phyloP scores from a whole-genome alignment of 306 rosid genomes.

The Spatholobus suberectus region DNA sequence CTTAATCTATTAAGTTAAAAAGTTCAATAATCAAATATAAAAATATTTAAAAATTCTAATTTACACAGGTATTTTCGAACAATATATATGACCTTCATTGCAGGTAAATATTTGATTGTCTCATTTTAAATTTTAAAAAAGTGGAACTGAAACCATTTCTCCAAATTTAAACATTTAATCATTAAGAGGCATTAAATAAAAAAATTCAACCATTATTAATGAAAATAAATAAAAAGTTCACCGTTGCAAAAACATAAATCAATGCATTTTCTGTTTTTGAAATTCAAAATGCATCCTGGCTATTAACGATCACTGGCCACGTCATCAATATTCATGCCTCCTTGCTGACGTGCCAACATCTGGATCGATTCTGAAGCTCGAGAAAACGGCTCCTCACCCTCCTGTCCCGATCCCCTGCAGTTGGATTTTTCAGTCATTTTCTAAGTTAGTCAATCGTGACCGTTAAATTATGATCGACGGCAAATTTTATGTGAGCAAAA shows the following conservation, averaged over 20 bases:
- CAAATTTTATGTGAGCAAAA: no score
- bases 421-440: background rate
- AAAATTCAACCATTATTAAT: background rate
- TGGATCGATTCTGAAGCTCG: background rate
- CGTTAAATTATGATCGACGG: background rate
- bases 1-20: background rate
- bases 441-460: background rate
- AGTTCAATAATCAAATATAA: background rate
- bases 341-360: constrained; percentile 38
- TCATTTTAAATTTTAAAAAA: background rate
- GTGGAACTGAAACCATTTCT: background rate
- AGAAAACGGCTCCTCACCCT: constrained; percentile 48
- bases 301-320: constrained; percentile 8
- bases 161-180: background rate
- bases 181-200: background rate
- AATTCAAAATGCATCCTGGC: constrained; percentile 4
- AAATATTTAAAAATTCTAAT: background rate
- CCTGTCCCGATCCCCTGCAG: background rate
- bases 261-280: background rate
- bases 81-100: background rate
- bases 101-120: background rate
- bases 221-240: background rate
- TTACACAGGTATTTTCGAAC: background rate
- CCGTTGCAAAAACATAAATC: background rate
- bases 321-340: background rate